phyloP scores from a whole-genome alignment of 805 yeast species.

The Candida pseudofarinosa region DNA sequence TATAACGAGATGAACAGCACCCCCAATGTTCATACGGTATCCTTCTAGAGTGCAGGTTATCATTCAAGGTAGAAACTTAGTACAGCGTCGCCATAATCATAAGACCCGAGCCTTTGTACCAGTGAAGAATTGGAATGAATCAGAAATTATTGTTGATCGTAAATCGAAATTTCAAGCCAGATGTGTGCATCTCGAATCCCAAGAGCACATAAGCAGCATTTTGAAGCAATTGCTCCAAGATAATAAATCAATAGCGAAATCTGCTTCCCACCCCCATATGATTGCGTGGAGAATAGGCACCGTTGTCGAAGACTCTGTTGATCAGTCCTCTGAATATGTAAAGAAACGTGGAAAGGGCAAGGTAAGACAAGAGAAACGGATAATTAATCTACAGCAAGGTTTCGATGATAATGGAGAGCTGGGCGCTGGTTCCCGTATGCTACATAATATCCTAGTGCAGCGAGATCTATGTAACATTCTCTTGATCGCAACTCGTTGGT shows the following conservation, averaged over 20 bases:
- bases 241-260: constrained; percentile 46
- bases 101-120: not conserved
- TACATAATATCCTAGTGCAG: constrained; percentile 49
- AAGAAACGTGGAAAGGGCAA: constrained; percentile 24
- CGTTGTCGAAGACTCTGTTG: not conserved
- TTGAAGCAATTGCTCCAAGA: constrained; percentile 38
- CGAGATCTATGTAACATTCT: constrained; percentile 49
- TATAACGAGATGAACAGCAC: not conserved
- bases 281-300: constrained; percentile 64
- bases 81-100: not conserved
- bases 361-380: constrained; percentile 8
- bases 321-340: constrained; percentile 20
- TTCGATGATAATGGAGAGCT: constrained; percentile 68
- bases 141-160: constrained; percentile 35
- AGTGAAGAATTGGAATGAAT: constrained; percentile 27
- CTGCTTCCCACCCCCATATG: constrained; percentile 69
- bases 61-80: not conserved
- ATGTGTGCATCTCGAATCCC: constrained; percentile 36
- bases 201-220: constrained; percentile 40
- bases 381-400: constrained; percentile 49
- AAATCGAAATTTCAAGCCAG: constrained; percentile 70
- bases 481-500: constrained; percentile 76
- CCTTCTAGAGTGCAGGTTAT: not conserved
- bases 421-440: constrained; percentile 63
- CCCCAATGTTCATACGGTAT: not conserved